Evolutionary conservation across 2,329 filamentous ascomycete species (phyloP), one percentile per base, ranked within the genome.

Genomic region (Cytospora chrysosperma): DNA sequence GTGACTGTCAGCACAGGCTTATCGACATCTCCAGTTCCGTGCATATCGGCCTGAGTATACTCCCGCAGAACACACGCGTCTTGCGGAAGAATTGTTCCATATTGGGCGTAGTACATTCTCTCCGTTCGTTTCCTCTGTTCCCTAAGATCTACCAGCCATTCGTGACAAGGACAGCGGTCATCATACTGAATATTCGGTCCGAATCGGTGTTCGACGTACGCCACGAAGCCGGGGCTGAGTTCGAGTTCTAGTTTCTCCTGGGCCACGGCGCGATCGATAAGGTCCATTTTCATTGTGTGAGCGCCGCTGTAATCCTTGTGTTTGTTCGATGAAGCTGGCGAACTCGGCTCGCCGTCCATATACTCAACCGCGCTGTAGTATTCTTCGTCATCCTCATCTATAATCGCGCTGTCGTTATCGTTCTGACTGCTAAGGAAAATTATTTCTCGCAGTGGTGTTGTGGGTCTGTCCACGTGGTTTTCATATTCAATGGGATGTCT

Each of bases 1-100:
- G 28, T 61, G n/a, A 61, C 52, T 30, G 34, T 55, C 21, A 61
- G n/a, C 15, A 50, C n/a, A n/a, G 59, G 59, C 40, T 61, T 61
- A 9, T 37, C 37, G 28, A 55, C 59, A 4, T 55, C 1, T 37
- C 50, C 59, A 4, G 59, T 61, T 2, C 59, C 59, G 4, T 27
- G 40, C 2, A 61, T 0, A 3, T 34, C 51, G 1, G 34, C 51
- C 17, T 55, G 37, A 9, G 40, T 40, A 26, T 55, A 50, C 3
- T 27, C 27, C 21, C 53, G 52, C 24, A 61, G 21, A 3, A 28
- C 17, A 24, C 59, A 61, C 1, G n/a, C 21, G n/a, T 55, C 52
- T 27, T 50, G 49, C n/a, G 13, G 24, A 3, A 55, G 27, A 30
- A 0, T 6, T 9, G 15, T 26, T 2, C 13, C 40, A 0, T 17